phyloP scores from a whole-genome alignment of 495 filamentous ascomycete genomes.

The Penicillium mononematosum region DNA sequence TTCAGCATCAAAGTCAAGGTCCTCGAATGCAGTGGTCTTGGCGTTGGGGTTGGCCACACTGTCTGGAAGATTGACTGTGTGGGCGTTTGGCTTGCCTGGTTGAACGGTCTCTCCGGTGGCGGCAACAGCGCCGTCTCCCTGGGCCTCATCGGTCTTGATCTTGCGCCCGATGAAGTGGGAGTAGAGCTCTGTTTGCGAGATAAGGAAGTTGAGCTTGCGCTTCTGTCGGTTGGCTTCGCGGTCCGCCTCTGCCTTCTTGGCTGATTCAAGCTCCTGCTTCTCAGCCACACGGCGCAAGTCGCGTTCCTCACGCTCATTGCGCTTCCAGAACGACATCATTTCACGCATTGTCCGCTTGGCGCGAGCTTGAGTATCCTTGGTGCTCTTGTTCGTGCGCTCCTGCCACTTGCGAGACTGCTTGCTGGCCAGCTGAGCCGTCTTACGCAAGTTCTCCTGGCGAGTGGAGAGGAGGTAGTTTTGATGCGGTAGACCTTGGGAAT shows the following conservation, averaged over 20 bases:
- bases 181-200: conserved; percentile 97
- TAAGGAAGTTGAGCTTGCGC: conserved; percentile 98
- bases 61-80: conserved; percentile 56
- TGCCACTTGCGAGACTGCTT: conserved; percentile 99
- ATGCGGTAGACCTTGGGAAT: conserved; percentile 87
- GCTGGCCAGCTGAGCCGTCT: conserved; percentile 94
- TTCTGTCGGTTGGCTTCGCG: conserved; percentile 96
- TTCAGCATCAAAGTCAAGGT: conserved; percentile 92
- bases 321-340: conserved; percentile 99
- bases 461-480: conserved; percentile 79
- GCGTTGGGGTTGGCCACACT: conserved; percentile 54
- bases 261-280: conserved; percentile 93
- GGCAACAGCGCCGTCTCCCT: conserved; percentile 71
- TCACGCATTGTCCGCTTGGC: conserved; percentile 98
- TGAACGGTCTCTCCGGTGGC: conserved; percentile 48
- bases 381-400: conserved; percentile 94
- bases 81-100: conserved; percentile 44
- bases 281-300: conserved; percentile 91
- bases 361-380: conserved; percentile 93
- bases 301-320: conserved; percentile 95
- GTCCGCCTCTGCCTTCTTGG: conserved; percentile 93
- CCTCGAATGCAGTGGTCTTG: conserved; percentile 89
- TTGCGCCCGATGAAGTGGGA: conserved; percentile 99
- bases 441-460: conserved; percentile 88
- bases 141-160: conserved; percentile 92